Percentiles rank a stretch among this genome's conserved stretches.
phyloP scores from a whole-genome alignment of 2,329 filamentous ascomycete species.

The Pyrenophora graminea region DNA sequence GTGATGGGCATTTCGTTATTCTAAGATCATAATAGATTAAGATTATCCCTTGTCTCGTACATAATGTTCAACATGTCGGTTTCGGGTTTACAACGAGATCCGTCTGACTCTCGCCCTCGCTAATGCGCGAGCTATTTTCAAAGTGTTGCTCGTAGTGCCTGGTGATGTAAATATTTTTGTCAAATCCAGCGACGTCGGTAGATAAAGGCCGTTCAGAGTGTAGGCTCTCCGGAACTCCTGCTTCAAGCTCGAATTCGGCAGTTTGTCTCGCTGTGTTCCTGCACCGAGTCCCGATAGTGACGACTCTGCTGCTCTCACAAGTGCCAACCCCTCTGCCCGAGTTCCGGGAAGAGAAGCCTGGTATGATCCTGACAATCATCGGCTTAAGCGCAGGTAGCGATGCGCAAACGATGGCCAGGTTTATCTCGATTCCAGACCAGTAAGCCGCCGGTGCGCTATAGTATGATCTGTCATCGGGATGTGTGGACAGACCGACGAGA shows the following conservation, averaged over 20 bases:
- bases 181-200: slow-evolving; percentile 7
- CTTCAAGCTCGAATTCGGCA: slow-evolving; percentile 20
- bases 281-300: background rate
- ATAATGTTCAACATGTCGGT: background rate
- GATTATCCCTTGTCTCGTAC: background rate
- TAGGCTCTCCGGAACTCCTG: slow-evolving; percentile 3
- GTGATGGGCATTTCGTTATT: background rate
- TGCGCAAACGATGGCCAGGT: slow-evolving; percentile 41
- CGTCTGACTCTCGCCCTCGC: slow-evolving; percentile 11
- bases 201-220: slow-evolving; percentile 11
- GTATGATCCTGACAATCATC: slow-evolving; percentile 28
- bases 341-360: slow-evolving; percentile 21
- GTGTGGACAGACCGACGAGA: slow-evolving; percentile 16
- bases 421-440: slow-evolving; percentile 40
- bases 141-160: slow-evolving; percentile 7
- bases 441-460: slow-evolving; percentile 29
- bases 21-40: background rate
- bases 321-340: slow-evolving; percentile 9
- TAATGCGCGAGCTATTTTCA: background rate
- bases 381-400: slow-evolving; percentile 38
- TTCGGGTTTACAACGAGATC: slow-evolving; percentile 1
- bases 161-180: slow-evolving; percentile 11
- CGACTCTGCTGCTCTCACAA: slow-evolving; percentile 5
- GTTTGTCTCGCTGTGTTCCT: slow-evolving; percentile 6
- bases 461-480: slow-evolving; percentile 29